Percentiles rank a stretch among this genome's conserved stretches.
phyloP scores from a whole-genome alignment of 768 basidiomycete genomes.

The Leucosporidium yakuticum region DNA sequence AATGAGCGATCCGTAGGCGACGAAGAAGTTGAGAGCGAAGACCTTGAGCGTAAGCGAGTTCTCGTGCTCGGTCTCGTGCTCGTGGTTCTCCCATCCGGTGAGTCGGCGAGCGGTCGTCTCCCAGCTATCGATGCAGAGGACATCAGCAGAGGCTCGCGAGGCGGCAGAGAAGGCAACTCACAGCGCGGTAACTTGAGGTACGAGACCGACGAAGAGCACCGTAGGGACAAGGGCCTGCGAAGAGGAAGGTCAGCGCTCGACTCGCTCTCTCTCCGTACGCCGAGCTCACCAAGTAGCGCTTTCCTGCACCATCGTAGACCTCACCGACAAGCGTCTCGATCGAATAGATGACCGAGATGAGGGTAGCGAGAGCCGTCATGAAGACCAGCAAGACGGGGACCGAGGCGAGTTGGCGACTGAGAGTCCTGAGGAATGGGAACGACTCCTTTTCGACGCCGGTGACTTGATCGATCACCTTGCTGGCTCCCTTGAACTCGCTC shows the following conservation, averaged over 20 bases:
- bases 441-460: conserved; percentile 34
- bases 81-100: conserved; percentile 88
- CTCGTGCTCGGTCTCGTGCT: conserved; percentile 64
- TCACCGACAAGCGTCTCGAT: conserved; percentile 65
- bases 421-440: conserved; percentile 67
- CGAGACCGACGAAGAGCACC: conserved; percentile 67
- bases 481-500: conserved; percentile 51
- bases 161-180: conserved; percentile 51
- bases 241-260: not conserved
- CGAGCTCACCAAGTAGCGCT: conserved; percentile 66
- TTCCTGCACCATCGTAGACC: conserved; percentile 81
- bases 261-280: not conserved
- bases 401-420: conserved; percentile 49
- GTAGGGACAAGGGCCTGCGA: conserved; percentile 71
- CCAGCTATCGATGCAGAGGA: conserved; percentile 16
- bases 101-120: conserved; percentile 56
- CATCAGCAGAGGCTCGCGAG: not conserved
- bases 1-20: conserved; percentile 75
- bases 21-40: conserved; percentile 79
- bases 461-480: conserved; percentile 37
- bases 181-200: conserved; percentile 69
- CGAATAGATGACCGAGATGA: conserved; percentile 65
- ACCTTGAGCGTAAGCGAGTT: conserved; percentile 81
- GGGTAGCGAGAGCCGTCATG: conserved; percentile 58
- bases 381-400: conserved; percentile 56